A percentile compares a stretch with the other conserved stretches of the same genome.
Conservation (phyloP, 2,329 filamentous ascomycete species). For the Fusarium sp. region DNA sequence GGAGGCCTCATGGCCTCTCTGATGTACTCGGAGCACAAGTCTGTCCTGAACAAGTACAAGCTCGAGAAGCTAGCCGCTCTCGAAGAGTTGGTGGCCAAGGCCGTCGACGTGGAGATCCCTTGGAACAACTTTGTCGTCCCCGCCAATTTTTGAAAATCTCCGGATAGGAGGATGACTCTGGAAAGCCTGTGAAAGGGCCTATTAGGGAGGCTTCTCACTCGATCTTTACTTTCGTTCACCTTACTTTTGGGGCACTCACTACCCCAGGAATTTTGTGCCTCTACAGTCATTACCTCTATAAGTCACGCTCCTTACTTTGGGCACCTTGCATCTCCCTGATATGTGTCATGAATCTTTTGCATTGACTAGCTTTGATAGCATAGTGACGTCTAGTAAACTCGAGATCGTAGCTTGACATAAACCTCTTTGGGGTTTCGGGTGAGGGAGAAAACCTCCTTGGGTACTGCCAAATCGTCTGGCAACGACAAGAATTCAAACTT, state of each 20-base stretch:
- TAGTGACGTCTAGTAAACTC: background rate
- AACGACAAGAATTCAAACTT: conserved; percentile 36
- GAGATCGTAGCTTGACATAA: background rate
- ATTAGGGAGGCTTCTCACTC: conserved; percentile 8
- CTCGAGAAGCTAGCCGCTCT: conserved; percentile 90
- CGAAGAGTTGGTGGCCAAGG: conserved; percentile 85
- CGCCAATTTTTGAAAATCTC: background rate
- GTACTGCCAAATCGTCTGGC: background rate
- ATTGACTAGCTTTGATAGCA: background rate
- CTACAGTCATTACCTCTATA: background rate
- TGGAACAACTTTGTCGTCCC: conserved; percentile 26
- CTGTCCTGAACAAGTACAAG: conserved; percentile 90
- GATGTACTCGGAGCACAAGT: conserved; percentile 71
- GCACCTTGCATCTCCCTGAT: background rate
- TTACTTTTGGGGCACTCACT: conserved; percentile 12
- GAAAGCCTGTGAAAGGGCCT: conserved; percentile 11
- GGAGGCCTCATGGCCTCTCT: conserved; percentile 24
- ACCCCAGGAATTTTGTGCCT: conserved; percentile 9
- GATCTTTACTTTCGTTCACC: conserved; percentile 14
- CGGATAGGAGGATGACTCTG: background rate
- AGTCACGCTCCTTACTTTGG: background rate
- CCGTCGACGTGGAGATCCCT: conserved; percentile 44
- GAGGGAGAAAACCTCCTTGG: background rate
- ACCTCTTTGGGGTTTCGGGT: background rate
- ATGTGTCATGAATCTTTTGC: background rate